Evolutionary conservation across 306 rosid species (phyloP).

Genomic region (Aeschynomene evenia): DNA sequence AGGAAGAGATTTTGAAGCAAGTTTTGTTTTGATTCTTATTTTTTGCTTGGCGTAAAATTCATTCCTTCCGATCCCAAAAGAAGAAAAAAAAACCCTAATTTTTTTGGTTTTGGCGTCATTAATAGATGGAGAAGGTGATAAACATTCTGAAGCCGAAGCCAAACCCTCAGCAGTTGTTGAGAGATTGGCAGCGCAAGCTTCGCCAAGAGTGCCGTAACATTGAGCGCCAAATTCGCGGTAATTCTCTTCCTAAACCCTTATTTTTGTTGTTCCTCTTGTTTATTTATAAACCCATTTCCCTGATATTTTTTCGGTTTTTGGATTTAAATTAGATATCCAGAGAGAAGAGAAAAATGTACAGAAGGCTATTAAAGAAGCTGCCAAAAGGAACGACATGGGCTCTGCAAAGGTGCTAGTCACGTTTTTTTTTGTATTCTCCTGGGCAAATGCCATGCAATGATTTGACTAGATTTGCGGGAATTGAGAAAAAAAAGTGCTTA

Average conservation of each 20-base stretch:
- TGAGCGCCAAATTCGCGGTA: slow-evolving; percentile 92
- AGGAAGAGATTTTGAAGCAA: slow-evolving; percentile 6
- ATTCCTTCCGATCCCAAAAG: slow-evolving; percentile 22
- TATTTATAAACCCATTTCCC: neutral
- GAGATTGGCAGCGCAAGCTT: slow-evolving; percentile 89
- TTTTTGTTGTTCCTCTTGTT: neutral
- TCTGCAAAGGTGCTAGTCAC: slow-evolving; percentile 72
- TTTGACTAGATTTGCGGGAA: slow-evolving; percentile 12
- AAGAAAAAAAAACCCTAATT: neutral
- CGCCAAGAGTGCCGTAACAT: slow-evolving; percentile 90
- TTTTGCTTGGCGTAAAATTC: neutral
- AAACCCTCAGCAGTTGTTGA: slow-evolving; percentile 64
- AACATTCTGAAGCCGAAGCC: slow-evolving; percentile 71
- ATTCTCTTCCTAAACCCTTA: slow-evolving; percentile 24
- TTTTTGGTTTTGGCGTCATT: slow-evolving; percentile 22
- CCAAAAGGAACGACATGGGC: slow-evolving; percentile 92
- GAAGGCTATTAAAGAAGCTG: slow-evolving; percentile 88
- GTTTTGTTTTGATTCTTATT: neutral
- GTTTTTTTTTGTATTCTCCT: neutral
- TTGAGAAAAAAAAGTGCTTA: neutral
- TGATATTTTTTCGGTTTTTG: neutral
- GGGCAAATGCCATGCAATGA: neutral
- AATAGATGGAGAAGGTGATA: slow-evolving; percentile 70
- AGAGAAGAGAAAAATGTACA: slow-evolving; percentile 89
- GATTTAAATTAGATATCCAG: slow-evolving; percentile 62